Conservation (phyloP, 345 rosid species). For the Brassica cretica region DNA sequence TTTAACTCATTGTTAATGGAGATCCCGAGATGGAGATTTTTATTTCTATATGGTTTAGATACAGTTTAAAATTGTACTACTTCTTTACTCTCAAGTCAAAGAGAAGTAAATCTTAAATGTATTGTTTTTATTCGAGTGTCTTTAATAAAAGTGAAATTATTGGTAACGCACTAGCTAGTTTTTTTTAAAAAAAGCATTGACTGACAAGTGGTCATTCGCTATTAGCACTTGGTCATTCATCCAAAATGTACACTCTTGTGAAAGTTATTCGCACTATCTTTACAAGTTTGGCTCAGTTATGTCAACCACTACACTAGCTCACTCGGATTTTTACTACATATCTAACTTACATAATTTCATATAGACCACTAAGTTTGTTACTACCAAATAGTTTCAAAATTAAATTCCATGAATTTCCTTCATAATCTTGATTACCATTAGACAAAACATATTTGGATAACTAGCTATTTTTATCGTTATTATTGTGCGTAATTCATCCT, state of each 20-base stretch:
- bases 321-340: not conserved
- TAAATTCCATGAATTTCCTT: not conserved
- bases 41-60: not conserved
- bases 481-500: not conserved
- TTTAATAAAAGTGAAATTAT: not conserved
- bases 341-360: not conserved
- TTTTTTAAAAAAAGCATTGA: not conserved
- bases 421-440: not conserved
- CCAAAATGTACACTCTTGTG: not conserved
- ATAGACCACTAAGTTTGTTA: not conserved
- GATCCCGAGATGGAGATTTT: constrained; percentile 24
- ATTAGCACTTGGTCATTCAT: not conserved
- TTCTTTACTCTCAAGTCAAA: not conserved
- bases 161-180: not conserved
- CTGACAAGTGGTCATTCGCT: not conserved
- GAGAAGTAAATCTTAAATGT: not conserved
- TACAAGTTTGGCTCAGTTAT: not conserved
- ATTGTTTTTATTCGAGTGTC: not conserved
- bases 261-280: constrained; percentile 1
- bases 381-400: not conserved
- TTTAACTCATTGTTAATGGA: constrained; percentile 10
- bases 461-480: not conserved
- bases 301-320: not conserved
- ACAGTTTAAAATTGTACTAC: not conserved
- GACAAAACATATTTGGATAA: not conserved